A percentile compares a stretch with the other conserved stretches of the same genome.
phyloP scores from a whole-genome alignment of 352 stramenopile species.

The Phytophthora rubi region DNA sequence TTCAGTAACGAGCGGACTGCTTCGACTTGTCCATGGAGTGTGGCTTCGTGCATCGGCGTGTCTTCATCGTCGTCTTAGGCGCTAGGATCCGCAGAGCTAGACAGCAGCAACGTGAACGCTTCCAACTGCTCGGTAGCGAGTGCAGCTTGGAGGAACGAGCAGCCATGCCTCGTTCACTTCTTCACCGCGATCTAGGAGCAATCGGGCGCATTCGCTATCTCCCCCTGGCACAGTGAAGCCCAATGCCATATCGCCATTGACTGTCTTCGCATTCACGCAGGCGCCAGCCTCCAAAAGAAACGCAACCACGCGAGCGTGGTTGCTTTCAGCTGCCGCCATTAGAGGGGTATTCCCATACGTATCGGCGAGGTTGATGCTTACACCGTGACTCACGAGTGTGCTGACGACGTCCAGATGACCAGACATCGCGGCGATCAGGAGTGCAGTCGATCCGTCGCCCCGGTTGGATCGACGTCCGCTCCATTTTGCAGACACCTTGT shows the following conservation, averaged over 20 bases:
- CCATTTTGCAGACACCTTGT: background rate
- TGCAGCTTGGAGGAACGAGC: slow-evolving; percentile 1
- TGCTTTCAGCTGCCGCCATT: slow-evolving; percentile 7
- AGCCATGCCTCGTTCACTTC: slow-evolving; percentile 6
- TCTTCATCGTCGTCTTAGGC: slow-evolving; percentile 1
- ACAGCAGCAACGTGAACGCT: slow-evolving; percentile 2
- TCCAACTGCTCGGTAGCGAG: slow-evolving; percentile 2
- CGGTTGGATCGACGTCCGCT: background rate
- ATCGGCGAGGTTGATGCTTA: slow-evolving; percentile 6
- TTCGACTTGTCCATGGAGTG: background rate
- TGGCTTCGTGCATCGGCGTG: slow-evolving; percentile 8
- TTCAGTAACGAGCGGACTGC: slow-evolving; percentile 3
- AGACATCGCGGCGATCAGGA: slow-evolving; percentile 7
- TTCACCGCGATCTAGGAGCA: slow-evolving; percentile 16
- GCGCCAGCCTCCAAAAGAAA: slow-evolving; percentile 13
- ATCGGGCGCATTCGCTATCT: background rate
- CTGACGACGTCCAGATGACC: slow-evolving; percentile 3
- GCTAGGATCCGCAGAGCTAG: background rate
- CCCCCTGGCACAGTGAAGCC: background rate
- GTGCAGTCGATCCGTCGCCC: slow-evolving; percentile 11
- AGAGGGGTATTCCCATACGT: slow-evolving; percentile 8
- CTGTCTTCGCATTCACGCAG: background rate
- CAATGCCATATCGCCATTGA: slow-evolving; percentile 6
- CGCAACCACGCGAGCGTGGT: background rate
- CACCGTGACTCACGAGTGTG: slow-evolving; percentile 7